Evolutionary conservation across 352 stramenopile genomes (phyloP), one percentile per base, ranked within the genome.

Genomic region (Phytophthora litchii): DNA sequence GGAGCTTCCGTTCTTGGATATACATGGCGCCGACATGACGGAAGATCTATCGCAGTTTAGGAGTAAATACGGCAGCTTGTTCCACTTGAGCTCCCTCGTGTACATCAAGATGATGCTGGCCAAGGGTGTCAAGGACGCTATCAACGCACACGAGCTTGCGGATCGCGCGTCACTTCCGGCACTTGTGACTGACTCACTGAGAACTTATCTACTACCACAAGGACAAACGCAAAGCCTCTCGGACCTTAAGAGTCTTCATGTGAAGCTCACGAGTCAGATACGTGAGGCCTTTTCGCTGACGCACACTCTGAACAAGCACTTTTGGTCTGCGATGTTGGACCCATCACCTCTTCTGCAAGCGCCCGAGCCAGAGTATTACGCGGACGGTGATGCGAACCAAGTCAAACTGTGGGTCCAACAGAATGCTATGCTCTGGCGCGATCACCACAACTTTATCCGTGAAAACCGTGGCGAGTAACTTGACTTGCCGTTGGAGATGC

Each of bases 1-100:
- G 40, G 40, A 47, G 4, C 20, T 47, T 19, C 40, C 40, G 20
- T 47, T 19, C 20, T 16, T 47, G 40, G 20, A 47, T 19, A 16
- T 47, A 16, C 40, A 29, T 16, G 23, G 23, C 12, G 20, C 40
- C 20, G 40, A 47, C 20, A 47, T 32, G 40, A 34, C 40, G 9
- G 21, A 47, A 21, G 40, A 47, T 20, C 21, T 12, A 20, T 51
- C 1, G 12, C 23, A 5, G 23, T 27, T 27, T 27, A 27, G 23
- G 23, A 27, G 23, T 27, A 27, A 27, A 27, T 27, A 27, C 5
- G 23, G 23, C 23, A 27, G 23, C 5, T 3, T 27, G 23, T 27
- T 27, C 5, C 23, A 27, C 5, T 5, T 5, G 23, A 27, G 23
- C 23, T 27, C 23, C 23, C 23, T 27, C 23, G 23, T 27, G 23